Base-by-base conservation (phyloP, 148 eudicot species). In the Hydrangea macrophylla region DNA sequence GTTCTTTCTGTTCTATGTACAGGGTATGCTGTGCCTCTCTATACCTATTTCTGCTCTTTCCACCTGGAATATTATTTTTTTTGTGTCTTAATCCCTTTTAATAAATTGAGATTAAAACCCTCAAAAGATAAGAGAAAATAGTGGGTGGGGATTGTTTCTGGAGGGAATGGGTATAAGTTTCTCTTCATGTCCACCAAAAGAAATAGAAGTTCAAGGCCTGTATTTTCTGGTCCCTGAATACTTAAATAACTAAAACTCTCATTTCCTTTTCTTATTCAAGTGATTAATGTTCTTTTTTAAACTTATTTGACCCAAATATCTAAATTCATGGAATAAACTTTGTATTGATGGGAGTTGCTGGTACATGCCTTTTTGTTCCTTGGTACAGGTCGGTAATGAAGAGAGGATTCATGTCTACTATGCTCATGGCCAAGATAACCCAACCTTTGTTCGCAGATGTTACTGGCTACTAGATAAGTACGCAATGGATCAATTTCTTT, bases 401-500 rank as follows among this genome's bases (percentile, higher is more conserved):
- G 99, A 94, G 80, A 79, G 89, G 82, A 88, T 94, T 48, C 99
- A 94, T 73, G 99, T 94, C 53, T 94, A 94, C 77, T 94, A 90
- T 84, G 98, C 98, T 24, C 99, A 85, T 68, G 96, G 99, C 26
- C 83, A 86, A 76, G 97, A 88, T 76, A 77, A 73, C 62, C 69
- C 90, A 66, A 88, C 83, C 48, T 90, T 94, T 84, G 99, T 94
- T 77, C 97, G 99, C 61, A 84, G 99, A 81, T 94, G 99, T 76
- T 94, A 94, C 76, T 94, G 99, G 99, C 75, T 94, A 68, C 99
- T 94, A 61, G 99, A 94, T 73, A 90, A 94, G 99, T 94, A 88
- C 74, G 97, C 60, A 36, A 32, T 58, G 18, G 1, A 42, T 44
- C 9, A 35, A 35, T 7, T 5, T 48, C 17, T 48, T 2, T 17